Evolutionary conservation across 768 basidiomycete genomes (phyloP).

Genomic region (Suillus tomentosus): DNA sequence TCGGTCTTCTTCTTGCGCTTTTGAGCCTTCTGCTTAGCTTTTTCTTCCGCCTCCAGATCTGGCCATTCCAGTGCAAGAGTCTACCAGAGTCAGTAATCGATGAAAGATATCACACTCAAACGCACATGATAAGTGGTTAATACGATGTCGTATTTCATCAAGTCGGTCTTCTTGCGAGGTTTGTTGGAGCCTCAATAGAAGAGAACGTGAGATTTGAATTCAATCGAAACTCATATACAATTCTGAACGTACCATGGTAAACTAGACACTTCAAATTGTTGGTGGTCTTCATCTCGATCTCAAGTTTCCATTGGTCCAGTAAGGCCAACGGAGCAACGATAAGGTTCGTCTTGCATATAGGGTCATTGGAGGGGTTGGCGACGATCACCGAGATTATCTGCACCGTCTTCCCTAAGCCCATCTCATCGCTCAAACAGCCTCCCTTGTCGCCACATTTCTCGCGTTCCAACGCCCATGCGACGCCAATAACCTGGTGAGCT

Average conservation of each 20-base stretch:
- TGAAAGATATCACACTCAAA: slow-evolving; percentile 17
- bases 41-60: slow-evolving; percentile 49
- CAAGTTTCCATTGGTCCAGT: slow-evolving; percentile 65
- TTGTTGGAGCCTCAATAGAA: slow-evolving; percentile 39
- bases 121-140: slow-evolving; percentile 52
- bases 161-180: slow-evolving; percentile 45
- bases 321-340: slow-evolving; percentile 69
- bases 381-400: slow-evolving; percentile 64
- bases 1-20: slow-evolving; percentile 18
- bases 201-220: neutral
- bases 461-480: slow-evolving; percentile 45
- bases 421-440: slow-evolving; percentile 39
- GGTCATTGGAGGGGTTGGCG: slow-evolving; percentile 52
- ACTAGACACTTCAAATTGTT: slow-evolving; percentile 51
- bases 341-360: slow-evolving; percentile 60
- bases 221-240: neutral
- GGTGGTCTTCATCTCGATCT: slow-evolving; percentile 60
- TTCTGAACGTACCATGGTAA: slow-evolving; percentile 55
- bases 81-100: slow-evolving; percentile 29
- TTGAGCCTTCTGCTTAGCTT: slow-evolving; percentile 20
- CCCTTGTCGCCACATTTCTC: slow-evolving; percentile 32
- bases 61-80: slow-evolving; percentile 63
- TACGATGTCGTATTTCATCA: slow-evolving; percentile 62
- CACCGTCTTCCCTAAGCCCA: slow-evolving; percentile 63
- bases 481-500: slow-evolving; percentile 66